A percentile compares a stretch with the other conserved stretches of the same genome.
Evolutionary conservation across 1,284 basidiomycete species (phyloP).

Genomic region (Trichosporon coremiiforme): DNA sequence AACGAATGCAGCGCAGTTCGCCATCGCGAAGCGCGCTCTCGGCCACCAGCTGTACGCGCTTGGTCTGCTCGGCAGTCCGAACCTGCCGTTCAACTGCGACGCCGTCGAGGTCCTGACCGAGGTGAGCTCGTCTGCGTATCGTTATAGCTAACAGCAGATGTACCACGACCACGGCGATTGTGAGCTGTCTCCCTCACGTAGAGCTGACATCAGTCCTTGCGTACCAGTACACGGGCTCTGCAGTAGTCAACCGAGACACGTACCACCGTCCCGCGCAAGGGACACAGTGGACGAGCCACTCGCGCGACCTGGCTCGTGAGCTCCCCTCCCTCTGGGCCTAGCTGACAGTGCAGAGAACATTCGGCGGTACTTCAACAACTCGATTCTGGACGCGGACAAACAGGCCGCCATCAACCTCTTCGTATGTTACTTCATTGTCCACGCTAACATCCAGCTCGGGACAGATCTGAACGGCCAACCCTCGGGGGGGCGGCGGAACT

Average conservation of each 20-base stretch:
- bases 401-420: constrained; percentile 97
- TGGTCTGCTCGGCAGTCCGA: constrained; percentile 79
- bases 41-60: constrained; percentile 96
- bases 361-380: constrained; percentile 95
- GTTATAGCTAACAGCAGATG: constrained; percentile 64
- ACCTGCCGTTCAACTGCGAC: constrained; percentile 87
- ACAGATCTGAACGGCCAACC: not conserved
- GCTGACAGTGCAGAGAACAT: constrained; percentile 67
- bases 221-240: constrained; percentile 93
- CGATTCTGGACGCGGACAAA: constrained; percentile 93
- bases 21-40: constrained; percentile 92
- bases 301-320: constrained; percentile 83
- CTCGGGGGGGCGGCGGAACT: constrained; percentile 46
- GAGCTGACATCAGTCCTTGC: constrained; percentile 71
- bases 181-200: too few relatives aligned
- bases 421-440: constrained; percentile 34
- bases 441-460: constrained; percentile 62
- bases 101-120: constrained; percentile 97
- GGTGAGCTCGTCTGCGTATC: constrained; percentile 27
- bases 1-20: constrained; percentile 97
- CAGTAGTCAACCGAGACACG: constrained; percentile 94
- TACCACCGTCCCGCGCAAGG: constrained; percentile 74
- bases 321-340: not conserved
- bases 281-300: constrained; percentile 97
- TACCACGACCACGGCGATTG: constrained; percentile 97